Conservation (phyloP, 2,329 filamentous ascomycete genomes). For the Penicillium sp. region DNA sequence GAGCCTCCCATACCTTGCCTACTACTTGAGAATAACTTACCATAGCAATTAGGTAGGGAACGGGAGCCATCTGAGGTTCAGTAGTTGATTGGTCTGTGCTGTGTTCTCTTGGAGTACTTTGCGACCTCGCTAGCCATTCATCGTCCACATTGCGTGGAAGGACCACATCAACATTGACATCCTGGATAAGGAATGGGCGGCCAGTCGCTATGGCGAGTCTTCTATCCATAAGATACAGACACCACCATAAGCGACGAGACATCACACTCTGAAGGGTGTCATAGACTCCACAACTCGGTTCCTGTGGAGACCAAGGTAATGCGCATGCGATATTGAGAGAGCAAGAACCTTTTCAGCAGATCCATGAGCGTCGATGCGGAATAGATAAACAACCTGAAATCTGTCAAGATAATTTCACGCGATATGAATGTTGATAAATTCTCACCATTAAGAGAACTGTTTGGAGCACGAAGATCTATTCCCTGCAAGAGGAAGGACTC, state of each 20-base stretch:
- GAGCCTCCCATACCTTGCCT: constrained; percentile 25
- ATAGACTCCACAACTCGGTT: constrained; percentile 14
- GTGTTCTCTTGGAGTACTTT: neutral
- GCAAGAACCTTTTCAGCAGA: constrained; percentile 18
- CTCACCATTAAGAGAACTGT: neutral
- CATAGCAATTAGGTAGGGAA: constrained; percentile 24
- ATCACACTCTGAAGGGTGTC: constrained; percentile 22
- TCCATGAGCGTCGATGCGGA: constrained; percentile 19
- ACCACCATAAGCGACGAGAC: constrained; percentile 32
- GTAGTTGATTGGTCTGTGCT: neutral
- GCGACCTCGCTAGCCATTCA: constrained; percentile 11
- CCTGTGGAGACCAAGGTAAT: constrained; percentile 25
- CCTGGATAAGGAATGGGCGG: constrained; percentile 28
- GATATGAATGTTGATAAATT: neutral
- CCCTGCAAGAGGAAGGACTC: constrained; percentile 67
- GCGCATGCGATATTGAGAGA: constrained; percentile 20
- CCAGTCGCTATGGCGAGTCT: constrained; percentile 26
- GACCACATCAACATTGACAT: constrained; percentile 23
- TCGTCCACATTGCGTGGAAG: constrained; percentile 19
- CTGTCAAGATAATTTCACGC: neutral
- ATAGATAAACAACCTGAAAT: constrained; percentile 22
- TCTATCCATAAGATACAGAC: constrained; percentile 26
- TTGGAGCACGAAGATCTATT: constrained; percentile 37
- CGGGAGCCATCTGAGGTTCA: neutral
- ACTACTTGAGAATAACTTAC: constrained; percentile 19